Percentiles rank a stretch among this genome's conserved stretches.
phyloP scores from a whole-genome alignment of 108 stramenopile species.

The Pseudonitzschia multistriata region DNA sequence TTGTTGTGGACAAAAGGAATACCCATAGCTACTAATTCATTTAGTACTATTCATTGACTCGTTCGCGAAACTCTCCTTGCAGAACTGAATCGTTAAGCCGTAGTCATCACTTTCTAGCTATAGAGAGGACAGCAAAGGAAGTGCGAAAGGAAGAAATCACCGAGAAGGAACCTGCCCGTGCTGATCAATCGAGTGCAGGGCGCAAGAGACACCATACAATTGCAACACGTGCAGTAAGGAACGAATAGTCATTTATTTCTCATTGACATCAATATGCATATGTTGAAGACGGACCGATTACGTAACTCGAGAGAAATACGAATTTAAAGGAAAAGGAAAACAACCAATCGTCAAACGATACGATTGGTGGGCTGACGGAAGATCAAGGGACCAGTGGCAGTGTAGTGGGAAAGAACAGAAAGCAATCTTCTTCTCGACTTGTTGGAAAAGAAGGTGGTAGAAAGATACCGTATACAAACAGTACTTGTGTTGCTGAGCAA shows the following conservation, averaged over 20 bases:
- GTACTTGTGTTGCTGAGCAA: no score
- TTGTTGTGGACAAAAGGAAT: no score
- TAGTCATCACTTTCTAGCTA: no score
- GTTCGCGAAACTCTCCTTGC: no score
- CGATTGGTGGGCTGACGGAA: no score
- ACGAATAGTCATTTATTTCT: background rate
- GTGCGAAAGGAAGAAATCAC: no score
- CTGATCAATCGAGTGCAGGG: background rate
- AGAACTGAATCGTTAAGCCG: no score
- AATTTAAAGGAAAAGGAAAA: background rate
- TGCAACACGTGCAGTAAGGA: background rate
- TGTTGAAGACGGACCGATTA: conserved; percentile 4
- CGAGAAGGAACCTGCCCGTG: no score
- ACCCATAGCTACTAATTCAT: no score
- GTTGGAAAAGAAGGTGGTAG: background rate
- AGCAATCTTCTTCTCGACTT: no score
- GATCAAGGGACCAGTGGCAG: background rate
- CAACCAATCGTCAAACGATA: background rate
- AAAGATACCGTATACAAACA: background rate
- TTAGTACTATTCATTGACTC: no score
- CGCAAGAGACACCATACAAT: background rate
- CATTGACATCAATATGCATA: conserved; percentile 11
- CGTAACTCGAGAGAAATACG: background rate
- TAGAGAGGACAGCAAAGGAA: no score
- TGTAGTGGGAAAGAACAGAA: background rate